Base-by-base conservation (phyloP, 2,329 filamentous ascomycete genomes). In the Microthyrium microscopicum region DNA sequence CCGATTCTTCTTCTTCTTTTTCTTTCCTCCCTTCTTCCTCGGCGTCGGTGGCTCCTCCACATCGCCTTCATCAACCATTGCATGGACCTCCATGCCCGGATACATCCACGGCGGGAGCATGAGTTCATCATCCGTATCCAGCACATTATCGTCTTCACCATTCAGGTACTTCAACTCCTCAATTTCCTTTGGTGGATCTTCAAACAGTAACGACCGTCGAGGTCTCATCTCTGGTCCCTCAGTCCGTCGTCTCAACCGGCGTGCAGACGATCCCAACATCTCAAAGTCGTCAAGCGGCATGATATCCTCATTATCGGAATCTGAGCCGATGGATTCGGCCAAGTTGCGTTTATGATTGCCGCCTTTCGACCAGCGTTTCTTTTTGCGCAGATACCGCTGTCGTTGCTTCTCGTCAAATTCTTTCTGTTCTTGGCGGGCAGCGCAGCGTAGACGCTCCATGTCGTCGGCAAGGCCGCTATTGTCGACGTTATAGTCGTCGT, bases 271-370 rank as follows among this genome's bases (percentile, higher is more conserved):
- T 25, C 52, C 50, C 26, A 54, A 42, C 34, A 60, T 56, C 18
- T 52, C 47, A 5, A 33, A 6, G 34, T 49, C 47, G 35, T 56
- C 54, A 18, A 56, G 45, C 12, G 50, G 52, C 16, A 60, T 57
- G 26, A 51, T 45, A 35, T 60, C 56, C 16, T 55, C 55, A 31
- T 52, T 51, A 40, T 55, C 58, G 34, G 53, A 32, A 32, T 61
- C 56, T 33, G 55, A 57, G 41, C 56, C 56, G 19, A 60, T 46
- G 35, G 54, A 62, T 44, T 60, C 52, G 39, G 55, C 60, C 44
- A 62, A 53, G 29, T 48, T 57, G 28, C 61, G 53, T 42, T 64
- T 64, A 47, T 55, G 59, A 27, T 52, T 46, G 6, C 56, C 52
- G 16, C 49, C 46, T 9, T 31, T 30, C 29, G 56, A 58, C 50